Percentiles rank a stretch among this genome's conserved stretches.
phyloP scores from a whole-genome alignment of 176 grass and related monocot genomes.

The Sorghum bicolor region Sorghum_bicolor_NCBIv3 NC_012873.2:61096001-61096500 shows the following conservation, averaged over 20 bases:
- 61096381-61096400: constrained; percentile 79
- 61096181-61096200: constrained; percentile 73
- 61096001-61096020: not conserved
- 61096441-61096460: constrained; percentile 43
- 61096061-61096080: constrained; percentile 58
- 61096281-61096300: constrained; percentile 81
- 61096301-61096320: constrained; percentile 67
- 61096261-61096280: constrained; percentile 68
- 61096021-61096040: not conserved
- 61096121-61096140: constrained; percentile 62
- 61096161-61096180: constrained; percentile 88
- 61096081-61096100: constrained; percentile 64
- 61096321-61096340: constrained; percentile 43
- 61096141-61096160: constrained; percentile 54
- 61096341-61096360: constrained; percentile 52
- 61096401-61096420: constrained; percentile 88
- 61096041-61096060: constrained; percentile 55
- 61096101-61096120: constrained; percentile 81
- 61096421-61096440: constrained; percentile 54
- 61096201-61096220: constrained; percentile 79
- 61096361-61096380: constrained; percentile 91
- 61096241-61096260: constrained; percentile 53
- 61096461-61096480: not conserved
- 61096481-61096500: constrained; percentile 74
- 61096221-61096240: constrained; percentile 81